These are phyloP conservation scores for Brassica incana DNA, from an alignment of 345 rosid genomes.

Conservation along the genomic window DNA sequence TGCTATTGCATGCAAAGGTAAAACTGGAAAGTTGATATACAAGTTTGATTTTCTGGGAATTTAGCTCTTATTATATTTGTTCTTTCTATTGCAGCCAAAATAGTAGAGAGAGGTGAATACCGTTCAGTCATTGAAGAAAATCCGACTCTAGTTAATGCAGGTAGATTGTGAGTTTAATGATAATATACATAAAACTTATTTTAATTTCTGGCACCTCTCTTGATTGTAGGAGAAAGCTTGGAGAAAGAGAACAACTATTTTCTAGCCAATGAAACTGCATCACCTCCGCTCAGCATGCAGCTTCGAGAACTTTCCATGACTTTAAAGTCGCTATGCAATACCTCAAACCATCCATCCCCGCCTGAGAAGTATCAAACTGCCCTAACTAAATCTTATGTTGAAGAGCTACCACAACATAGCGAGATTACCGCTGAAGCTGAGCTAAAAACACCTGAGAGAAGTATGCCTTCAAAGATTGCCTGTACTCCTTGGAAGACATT, in stretches of 20 bases:
- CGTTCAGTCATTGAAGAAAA: constrained; percentile 3
- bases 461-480: constrained; percentile 23
- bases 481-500: constrained; percentile 55
- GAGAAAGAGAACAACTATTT: constrained; percentile 52
- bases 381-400: background rate
- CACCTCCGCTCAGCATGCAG: constrained; percentile 58
- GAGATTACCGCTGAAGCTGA: constrained; percentile 25
- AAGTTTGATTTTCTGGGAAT: background rate
- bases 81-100: background rate
- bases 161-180: constrained; percentile 32
- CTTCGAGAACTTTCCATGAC: constrained; percentile 56
- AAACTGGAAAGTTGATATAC: background rate
- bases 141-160: constrained; percentile 34
- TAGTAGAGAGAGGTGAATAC: background rate
- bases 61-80: background rate
- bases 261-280: constrained; percentile 37
- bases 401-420: constrained; percentile 16
- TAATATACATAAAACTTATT: background rate
- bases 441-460: constrained; percentile 52
- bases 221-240: constrained; percentile 32
- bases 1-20: constrained; percentile 24
- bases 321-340: constrained; percentile 49
- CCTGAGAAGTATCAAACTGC: constrained; percentile 28
- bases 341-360: constrained; percentile 27
- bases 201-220: constrained; percentile 1